These are phyloP conservation scores for Aspergillus wentii DNA, from an alignment of 495 filamentous ascomycete species.

Conservation along the genomic window DNA sequence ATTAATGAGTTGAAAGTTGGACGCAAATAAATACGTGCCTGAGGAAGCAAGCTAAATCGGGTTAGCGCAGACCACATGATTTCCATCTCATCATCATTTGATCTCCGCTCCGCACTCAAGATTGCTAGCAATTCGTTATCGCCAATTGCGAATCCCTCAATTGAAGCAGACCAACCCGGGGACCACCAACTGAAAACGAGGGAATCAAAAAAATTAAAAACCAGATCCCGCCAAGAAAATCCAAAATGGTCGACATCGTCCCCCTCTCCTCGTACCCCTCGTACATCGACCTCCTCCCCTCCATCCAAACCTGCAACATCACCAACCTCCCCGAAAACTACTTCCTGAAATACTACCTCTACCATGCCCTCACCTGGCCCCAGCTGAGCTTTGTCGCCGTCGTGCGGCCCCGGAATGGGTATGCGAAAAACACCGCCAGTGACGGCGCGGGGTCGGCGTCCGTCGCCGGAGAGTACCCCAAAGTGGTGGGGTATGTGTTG, in stretches of 20 bases:
- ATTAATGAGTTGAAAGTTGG: too few relatives aligned
- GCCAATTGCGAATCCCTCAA: not conserved
- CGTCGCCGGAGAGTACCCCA: constrained; percentile 76
- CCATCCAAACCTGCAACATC: constrained; percentile 97
- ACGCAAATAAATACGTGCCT: too few relatives aligned
- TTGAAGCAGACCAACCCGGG: too few relatives aligned
- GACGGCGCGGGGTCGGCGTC: constrained; percentile 13
- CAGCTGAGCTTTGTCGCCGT: constrained; percentile 96
- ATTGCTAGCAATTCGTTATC: too few relatives aligned
- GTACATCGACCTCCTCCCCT: constrained; percentile 66
- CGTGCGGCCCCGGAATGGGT: constrained; percentile 69
- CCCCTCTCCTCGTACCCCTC: constrained; percentile 44
- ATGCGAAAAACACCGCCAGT: constrained; percentile 13
- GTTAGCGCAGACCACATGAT: too few relatives aligned
- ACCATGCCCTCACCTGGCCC: constrained; percentile 97
- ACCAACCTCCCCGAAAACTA: constrained; percentile 99
- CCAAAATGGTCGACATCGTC: constrained; percentile 49
- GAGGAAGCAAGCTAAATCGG: too few relatives aligned
- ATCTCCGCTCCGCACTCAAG: too few relatives aligned
- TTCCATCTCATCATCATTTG: too few relatives aligned
- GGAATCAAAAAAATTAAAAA: too few relatives aligned
- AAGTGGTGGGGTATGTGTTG: constrained; percentile 98
- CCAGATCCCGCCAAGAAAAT: constrained; percentile 1
- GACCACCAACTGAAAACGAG: too few relatives aligned
- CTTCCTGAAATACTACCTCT: constrained; percentile 99